phyloP scores from a whole-genome alignment of 768 basidiomycete genomes.

The Sporobolomyces pararoseus region DNA sequence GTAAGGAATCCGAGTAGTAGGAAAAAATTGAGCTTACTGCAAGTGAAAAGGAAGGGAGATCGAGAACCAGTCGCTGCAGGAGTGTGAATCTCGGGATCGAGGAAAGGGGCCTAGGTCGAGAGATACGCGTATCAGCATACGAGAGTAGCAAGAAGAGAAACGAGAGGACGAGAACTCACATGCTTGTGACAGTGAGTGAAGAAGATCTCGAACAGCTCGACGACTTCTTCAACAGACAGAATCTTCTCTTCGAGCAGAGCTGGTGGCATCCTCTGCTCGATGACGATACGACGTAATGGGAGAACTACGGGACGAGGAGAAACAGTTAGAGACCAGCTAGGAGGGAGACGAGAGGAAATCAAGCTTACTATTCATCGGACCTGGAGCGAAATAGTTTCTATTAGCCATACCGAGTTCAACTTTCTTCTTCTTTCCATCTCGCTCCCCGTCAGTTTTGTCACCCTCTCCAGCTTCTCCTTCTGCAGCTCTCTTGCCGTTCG shows the following conservation, averaged over 20 bases:
- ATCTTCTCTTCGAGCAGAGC: constrained; percentile 42
- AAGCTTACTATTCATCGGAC: constrained; percentile 43
- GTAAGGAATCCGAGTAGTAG: too few relatives aligned
- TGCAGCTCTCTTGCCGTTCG: constrained; percentile 24
- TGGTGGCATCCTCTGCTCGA: constrained; percentile 44
- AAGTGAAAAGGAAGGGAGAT: constrained; percentile 90
- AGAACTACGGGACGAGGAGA: constrained; percentile 21
- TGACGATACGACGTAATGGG: constrained; percentile 43
- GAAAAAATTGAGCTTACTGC: constrained; percentile 61
- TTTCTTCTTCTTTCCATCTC: constrained; percentile 19
- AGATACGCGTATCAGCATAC: neutral
- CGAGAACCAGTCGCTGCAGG: constrained; percentile 89
- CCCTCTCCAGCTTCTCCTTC: constrained; percentile 8
- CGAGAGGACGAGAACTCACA: neutral
- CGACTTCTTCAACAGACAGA: constrained; percentile 63
- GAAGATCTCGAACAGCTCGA: constrained; percentile 77
- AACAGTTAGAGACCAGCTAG: constrained; percentile 47
- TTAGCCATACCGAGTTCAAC: constrained; percentile 43
- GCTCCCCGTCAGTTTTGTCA: constrained; percentile 12
- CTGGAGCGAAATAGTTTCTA: constrained; percentile 43
- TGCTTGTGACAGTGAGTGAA: constrained; percentile 46
- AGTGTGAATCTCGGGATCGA: constrained; percentile 87
- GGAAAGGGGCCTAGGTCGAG: constrained; percentile 58
- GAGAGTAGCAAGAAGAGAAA: too few relatives aligned
- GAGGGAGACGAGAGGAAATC: neutral